Percentiles rank a stretch among this genome's conserved stretches.
phyloP scores from a whole-genome alignment of 805 yeast species.

The Cyberlindnera mrakii region DNA sequence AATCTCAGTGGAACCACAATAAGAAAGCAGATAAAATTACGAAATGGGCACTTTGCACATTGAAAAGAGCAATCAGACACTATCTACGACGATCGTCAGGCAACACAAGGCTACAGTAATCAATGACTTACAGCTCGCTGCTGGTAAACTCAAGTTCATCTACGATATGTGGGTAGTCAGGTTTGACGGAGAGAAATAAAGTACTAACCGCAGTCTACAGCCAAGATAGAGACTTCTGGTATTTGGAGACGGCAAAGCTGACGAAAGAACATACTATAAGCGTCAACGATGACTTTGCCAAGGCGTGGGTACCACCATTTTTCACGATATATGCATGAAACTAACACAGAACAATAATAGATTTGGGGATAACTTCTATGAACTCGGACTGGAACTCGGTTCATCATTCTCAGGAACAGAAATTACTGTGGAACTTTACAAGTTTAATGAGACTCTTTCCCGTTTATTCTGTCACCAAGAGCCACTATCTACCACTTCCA shows the following conservation, averaged over 20 bases:
- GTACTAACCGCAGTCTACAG: slow-evolving; percentile 6
- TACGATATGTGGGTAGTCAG: slow-evolving; percentile 10
- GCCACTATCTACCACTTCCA: slow-evolving; percentile 1
- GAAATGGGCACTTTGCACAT: too few relatives aligned
- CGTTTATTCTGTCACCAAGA: slow-evolving; percentile 12
- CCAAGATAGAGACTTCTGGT: slow-evolving; percentile 19
- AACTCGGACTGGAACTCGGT: slow-evolving; percentile 11
- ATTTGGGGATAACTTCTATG: slow-evolving; percentile 10
- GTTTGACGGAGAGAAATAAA: background rate
- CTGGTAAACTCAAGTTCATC: slow-evolving; percentile 8
- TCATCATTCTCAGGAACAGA: slow-evolving; percentile 6
- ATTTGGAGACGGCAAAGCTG: slow-evolving; percentile 12
- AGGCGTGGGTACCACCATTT: slow-evolving; percentile 5
- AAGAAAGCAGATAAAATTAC: too few relatives aligned
- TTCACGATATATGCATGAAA: background rate
- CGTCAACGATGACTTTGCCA: slow-evolving; percentile 18
- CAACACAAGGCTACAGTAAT: too few relatives aligned
- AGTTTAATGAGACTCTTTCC: slow-evolving; percentile 22
- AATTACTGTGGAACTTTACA: slow-evolving; percentile 17
- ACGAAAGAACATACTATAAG: slow-evolving; percentile 18
- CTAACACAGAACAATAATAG: slow-evolving; percentile 1
- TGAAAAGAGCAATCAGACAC: too few relatives aligned
- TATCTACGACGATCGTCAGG: too few relatives aligned
- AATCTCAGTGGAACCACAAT: too few relatives aligned
- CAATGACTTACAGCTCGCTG: background rate